phyloP scores from a whole-genome alignment of 108 stramenopile genomes.

The Stephanodiscus triporus region DNA sequence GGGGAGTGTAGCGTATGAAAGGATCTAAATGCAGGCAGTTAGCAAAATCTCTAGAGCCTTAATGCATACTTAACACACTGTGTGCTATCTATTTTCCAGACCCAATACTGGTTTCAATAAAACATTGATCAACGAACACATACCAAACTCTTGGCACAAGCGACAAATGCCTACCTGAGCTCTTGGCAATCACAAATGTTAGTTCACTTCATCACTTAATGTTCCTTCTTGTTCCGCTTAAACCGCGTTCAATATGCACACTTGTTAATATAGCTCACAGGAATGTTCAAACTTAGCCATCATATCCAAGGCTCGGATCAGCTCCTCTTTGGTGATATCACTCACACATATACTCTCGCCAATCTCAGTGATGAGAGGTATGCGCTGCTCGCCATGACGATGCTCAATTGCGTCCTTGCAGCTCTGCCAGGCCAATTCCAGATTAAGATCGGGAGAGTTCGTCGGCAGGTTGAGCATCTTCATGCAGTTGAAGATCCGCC shows the following conservation, averaged over 20 bases:
- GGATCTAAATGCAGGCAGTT: too few species aligned
- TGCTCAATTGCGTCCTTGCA: constrained; percentile 95
- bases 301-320: constrained; percentile 78
- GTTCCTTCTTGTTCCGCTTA: too few species aligned
- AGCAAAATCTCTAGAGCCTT: too few species aligned
- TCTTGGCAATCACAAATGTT: too few species aligned
- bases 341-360: constrained; percentile 91
- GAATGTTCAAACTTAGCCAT: constrained; percentile 62
- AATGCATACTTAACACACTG: too few species aligned
- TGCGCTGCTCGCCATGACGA: constrained; percentile 92
- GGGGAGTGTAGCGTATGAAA: too few species aligned
- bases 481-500: constrained; percentile 88
- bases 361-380: constrained; percentile 92
- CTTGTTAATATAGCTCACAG: neutral
- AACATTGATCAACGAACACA: too few species aligned
- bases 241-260: neutral
- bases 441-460: constrained; percentile 66
- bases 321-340: constrained; percentile 90
- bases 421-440: constrained; percentile 86
- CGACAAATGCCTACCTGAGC: too few species aligned
- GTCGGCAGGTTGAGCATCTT: constrained; percentile 82
- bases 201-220: too few species aligned
- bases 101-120: too few species aligned
- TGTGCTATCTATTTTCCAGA: too few species aligned
- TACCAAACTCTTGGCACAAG: too few species aligned